phyloP scores from a whole-genome alignment of 768 basidiomycete species.

The Podaxis carcinomalis region DNA sequence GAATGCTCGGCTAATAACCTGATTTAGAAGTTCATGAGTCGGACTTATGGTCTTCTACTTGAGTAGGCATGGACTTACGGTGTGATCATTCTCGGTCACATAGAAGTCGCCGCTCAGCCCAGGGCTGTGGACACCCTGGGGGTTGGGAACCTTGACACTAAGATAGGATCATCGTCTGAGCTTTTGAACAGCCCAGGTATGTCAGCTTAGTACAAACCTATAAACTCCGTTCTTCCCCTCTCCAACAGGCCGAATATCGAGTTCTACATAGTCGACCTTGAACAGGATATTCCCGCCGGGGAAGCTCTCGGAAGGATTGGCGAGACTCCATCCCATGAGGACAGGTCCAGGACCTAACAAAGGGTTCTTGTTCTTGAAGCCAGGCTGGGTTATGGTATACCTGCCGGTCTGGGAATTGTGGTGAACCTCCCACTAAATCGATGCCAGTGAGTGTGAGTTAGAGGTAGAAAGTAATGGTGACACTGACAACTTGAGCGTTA shows the following conservation, averaged over 20 bases:
- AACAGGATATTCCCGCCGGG: neutral
- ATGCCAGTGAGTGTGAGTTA: neutral
- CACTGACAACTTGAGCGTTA: neutral
- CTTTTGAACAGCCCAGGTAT: neutral
- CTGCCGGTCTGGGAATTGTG: neutral
- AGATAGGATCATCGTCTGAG: neutral
- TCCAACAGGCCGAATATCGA: neutral
- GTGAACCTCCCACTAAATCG: neutral
- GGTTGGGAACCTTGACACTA: constrained; percentile 1
- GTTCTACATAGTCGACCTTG: neutral
- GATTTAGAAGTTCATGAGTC: neutral
- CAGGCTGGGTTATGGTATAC: neutral
- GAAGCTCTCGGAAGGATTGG: neutral
- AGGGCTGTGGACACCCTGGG: neutral
- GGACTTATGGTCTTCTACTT: neutral
- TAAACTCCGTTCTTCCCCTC: neutral
- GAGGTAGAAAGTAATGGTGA: no score
- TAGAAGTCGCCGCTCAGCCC: neutral
- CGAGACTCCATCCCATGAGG: neutral
- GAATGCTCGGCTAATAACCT: neutral
- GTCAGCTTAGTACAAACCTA: neutral
- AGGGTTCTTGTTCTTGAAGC: neutral
- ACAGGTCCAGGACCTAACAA: neutral
- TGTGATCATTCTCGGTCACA: neutral
- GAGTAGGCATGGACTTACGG: neutral